Percentiles rank a stretch among this genome's conserved stretches.
Conservation (phyloP, 768 basidiomycete species). For the Mycena venus region DNA sequence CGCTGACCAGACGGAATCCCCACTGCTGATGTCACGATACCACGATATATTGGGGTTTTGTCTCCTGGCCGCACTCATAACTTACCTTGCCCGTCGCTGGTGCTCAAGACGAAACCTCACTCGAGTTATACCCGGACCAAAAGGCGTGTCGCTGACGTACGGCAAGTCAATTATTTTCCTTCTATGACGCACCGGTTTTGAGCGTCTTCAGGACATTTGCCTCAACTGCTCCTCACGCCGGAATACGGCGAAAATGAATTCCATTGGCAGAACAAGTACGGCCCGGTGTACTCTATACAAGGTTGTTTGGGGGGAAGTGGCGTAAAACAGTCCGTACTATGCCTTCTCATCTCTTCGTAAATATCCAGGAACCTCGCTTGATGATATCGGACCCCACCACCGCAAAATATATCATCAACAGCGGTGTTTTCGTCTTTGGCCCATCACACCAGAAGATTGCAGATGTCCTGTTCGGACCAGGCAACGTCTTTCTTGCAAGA, state of each 20-base stretch:
- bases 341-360: no score
- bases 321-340: not conserved
- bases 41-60: no score
- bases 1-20: no score
- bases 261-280: conserved; percentile 11
- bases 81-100: not conserved
- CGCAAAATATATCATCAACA: not conserved
- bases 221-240: not conserved
- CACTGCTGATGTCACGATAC: no score
- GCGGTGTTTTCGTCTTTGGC: not conserved
- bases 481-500: not conserved
- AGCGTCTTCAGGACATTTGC: not conserved
- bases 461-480: not conserved
- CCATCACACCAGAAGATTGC: not conserved
- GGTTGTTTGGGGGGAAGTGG: conserved; percentile 4
- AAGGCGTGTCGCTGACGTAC: not conserved
- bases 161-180: not conserved
- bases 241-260: conserved; percentile 23
- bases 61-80: no score
- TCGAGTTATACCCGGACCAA: not conserved
- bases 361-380: not conserved
- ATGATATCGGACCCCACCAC: conserved; percentile 2
- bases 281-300: not conserved
- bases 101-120: not conserved
- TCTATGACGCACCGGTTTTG: not conserved